Base-by-base conservation (phyloP, 345 rosid genomes). In the Punica granatum region DNA sequence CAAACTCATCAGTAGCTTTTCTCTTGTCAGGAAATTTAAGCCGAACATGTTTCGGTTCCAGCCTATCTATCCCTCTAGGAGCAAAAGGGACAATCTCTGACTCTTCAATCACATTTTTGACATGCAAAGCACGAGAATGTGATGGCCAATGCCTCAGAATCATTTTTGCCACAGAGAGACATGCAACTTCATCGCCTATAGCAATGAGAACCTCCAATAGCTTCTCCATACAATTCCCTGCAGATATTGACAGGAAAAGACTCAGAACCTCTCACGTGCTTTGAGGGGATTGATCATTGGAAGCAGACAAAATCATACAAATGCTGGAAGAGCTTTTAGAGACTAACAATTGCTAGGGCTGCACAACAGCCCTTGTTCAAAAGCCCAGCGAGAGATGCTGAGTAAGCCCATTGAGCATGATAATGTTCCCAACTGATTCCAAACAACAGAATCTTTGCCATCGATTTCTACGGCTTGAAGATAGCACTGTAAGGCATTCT, bases 201-300 rank as follows among this genome's bases (percentile, higher is more conserved):
- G 99, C 96, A 78, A 94, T 91, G 74, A 94, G 98, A 77, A 94
- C 89, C 84, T 94, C 99, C 77, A 94, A 76, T 70, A 94, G 85
- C 78, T 94, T 94, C 88, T 91, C 99, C 99, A 91, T 91, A 83
- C 95, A 94, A 78, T 89, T 94, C 99, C 98, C 97, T 93, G 84
- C 67, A 73, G 58, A 66, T n/a, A 21, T 33, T 21, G 25, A 66
- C 58, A 35, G 26, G 3, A 19, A 33, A 66, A 66, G 14, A 41
- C 5, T 48, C 39, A 66, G 26, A 46, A 48, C 15, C 15, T 66
- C 26, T 66, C 14, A 66, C 19, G 16, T 31, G 30, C 10, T 66
- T n/a, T 46, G 60, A n/a, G 60, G 37, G 42, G 59, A 19, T 12
- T 8, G 25, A 49, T 8, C 11, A 25, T 30, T 33, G 39, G 15